phyloP scores from a whole-genome alignment of 192 early-diverging fungal species.

The Dissophora globulifera region DNA sequence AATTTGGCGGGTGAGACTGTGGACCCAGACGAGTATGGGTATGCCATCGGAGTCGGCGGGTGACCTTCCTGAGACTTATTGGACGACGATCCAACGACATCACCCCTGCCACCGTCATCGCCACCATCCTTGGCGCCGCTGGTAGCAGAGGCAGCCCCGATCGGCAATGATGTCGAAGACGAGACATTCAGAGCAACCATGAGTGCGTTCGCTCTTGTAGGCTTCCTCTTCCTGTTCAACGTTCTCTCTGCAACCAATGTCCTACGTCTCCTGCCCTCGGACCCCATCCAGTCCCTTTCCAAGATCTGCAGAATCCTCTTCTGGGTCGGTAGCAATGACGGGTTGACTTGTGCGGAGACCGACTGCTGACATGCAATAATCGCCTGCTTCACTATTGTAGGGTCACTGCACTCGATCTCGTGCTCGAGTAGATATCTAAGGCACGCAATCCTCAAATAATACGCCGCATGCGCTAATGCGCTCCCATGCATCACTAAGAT shows the following conservation, averaged over 20 bases:
- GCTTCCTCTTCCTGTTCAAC: slow-evolving; percentile 31
- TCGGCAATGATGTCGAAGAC: too few species aligned
- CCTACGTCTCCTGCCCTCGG: slow-evolving; percentile 15
- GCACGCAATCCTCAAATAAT: slow-evolving; percentile 28
- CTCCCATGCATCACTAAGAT: slow-evolving; percentile 42
- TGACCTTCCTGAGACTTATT: not conserved
- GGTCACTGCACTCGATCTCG: slow-evolving; percentile 48
- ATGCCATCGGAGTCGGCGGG: not conserved
- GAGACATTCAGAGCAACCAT: slow-evolving; percentile 1
- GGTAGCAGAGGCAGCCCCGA: too few species aligned
- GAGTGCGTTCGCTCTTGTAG: slow-evolving; percentile 16
- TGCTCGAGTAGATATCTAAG: slow-evolving; percentile 38
- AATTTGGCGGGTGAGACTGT: slow-evolving; percentile 4
- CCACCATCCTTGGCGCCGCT: too few species aligned
- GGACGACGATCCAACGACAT: not conserved
- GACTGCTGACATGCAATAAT: slow-evolving; percentile 41
- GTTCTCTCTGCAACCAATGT: slow-evolving; percentile 27
- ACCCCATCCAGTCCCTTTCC: slow-evolving; percentile 29
- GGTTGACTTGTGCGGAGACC: slow-evolving; percentile 37
- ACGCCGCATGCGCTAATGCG: slow-evolving; percentile 37
- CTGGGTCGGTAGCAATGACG: slow-evolving; percentile 10
- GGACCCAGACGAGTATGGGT: not conserved
- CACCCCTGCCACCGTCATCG: slow-evolving; percentile 11
- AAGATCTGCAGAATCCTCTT: slow-evolving; percentile 24
- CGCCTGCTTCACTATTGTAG: slow-evolving; percentile 29